Evolutionary conservation across 148 eudicot genomes (phyloP), one percentile per base, ranked within the genome.

Genomic region (Nepenthes gracilis): DNA sequence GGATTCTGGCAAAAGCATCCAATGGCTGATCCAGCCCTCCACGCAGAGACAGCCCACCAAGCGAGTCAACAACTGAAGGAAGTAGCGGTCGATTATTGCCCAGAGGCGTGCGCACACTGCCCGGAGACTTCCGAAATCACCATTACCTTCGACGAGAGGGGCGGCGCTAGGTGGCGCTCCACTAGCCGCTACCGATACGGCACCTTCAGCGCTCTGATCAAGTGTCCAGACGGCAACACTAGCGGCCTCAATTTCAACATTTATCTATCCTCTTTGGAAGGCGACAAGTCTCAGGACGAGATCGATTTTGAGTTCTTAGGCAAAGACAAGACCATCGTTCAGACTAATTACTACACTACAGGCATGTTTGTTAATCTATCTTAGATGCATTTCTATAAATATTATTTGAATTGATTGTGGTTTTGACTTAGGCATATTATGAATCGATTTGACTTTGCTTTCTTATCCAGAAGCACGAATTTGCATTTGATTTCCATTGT

Each of bases 191-290:
- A 71, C 73, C 70, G 1, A 10, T 64, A 67, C 36, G 79, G 79
- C 50, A 75, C 76, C 5, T 71, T 75, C 58, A 59, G 72, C 9
- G 79, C 75, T 36, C 49, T 59, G 14, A 75, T 71, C 60, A 48
- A 63, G 65, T 67, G 79, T 50, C 79, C 79, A 1, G 37, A 63
- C 9, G 75, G 75, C 23, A 75, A 75, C 36, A 75, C 79, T 9
- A 75, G 75, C 15, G 79, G 79, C 55, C 75, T 75, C 47, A 75
- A 75, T 36, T 71, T 71, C 76, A 75, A 71, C 72, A 58, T 75
- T 51, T 75, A 75, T 63, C 56, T 71, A n/a, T 75, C 79, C 34
- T 75, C 79, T 1, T 63, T 75, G 49, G 79, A 75, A 71, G 79
- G 79, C 9, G 60, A 71, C 65, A 67, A 71, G 52, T 71, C 73